These are phyloP conservation scores for Claviceps citrina DNA, from an alignment of 2,329 filamentous ascomycete genomes.

Conservation along the genomic window DNA sequence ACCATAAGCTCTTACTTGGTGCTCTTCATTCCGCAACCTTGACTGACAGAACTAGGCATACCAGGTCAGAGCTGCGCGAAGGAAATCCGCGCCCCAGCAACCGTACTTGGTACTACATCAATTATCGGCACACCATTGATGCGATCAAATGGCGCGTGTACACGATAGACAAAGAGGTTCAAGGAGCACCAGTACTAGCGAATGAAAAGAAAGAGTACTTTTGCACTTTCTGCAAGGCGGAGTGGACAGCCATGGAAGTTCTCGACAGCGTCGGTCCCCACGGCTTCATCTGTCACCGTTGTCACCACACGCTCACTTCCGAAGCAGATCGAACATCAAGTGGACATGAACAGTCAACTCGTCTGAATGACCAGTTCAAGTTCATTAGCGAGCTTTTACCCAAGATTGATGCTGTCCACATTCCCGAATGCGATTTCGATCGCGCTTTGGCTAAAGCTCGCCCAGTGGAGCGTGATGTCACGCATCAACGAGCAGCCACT, in stretches of 20 bases:
- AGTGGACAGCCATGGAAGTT: conserved; percentile 84
- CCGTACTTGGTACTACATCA: conserved; percentile 92
- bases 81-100: conserved; percentile 69
- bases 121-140: conserved; percentile 86
- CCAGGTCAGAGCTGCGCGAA: conserved; percentile 57
- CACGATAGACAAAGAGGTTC: conserved; percentile 74
- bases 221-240: conserved; percentile 64
- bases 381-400: conserved; percentile 64
- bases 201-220: conserved; percentile 85
- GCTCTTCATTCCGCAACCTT: neutral
- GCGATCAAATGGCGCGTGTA: conserved; percentile 91
- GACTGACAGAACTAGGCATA: conserved; percentile 40
- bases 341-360: conserved; percentile 56
- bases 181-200: conserved; percentile 64
- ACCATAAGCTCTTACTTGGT: conserved; percentile 1
- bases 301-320: conserved; percentile 47
- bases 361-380: conserved; percentile 64
- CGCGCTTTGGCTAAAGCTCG: conserved; percentile 47
- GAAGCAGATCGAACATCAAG: conserved; percentile 53
- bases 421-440: conserved; percentile 63
- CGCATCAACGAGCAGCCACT: conserved; percentile 47
- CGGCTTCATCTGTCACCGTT: conserved; percentile 75
- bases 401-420: conserved; percentile 56
- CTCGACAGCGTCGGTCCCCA: conserved; percentile 55
- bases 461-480: conserved; percentile 50